phyloP scores from a whole-genome alignment of 768 basidiomycete species.

The Kwoniella mangroviensis region DNA sequence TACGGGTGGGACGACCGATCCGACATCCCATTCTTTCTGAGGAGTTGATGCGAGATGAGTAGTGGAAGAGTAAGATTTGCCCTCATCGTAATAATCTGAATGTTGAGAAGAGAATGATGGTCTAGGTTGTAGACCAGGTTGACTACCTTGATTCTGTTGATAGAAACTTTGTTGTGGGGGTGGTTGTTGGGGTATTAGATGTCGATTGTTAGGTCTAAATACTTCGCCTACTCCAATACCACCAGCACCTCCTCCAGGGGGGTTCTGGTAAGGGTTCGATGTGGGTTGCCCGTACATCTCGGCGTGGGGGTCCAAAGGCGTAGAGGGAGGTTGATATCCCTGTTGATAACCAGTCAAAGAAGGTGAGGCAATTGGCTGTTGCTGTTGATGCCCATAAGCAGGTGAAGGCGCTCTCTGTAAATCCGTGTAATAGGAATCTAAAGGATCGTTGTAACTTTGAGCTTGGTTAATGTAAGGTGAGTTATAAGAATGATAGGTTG shows the following conservation, averaged over 20 bases:
- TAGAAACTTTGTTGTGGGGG: constrained; percentile 10
- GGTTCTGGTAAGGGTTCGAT: constrained; percentile 7
- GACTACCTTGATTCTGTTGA: constrained; percentile 1
- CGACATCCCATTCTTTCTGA: constrained; percentile 48
- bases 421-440: constrained; percentile 18
- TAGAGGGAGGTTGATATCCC: constrained; percentile 10
- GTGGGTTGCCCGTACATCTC: constrained; percentile 24
- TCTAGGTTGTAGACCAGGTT: constrained; percentile 8
- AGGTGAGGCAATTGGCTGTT: constrained; percentile 1
- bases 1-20: constrained; percentile 34
- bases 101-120: constrained; percentile 36
- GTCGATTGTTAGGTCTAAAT: neutral
- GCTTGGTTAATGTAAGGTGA: constrained; percentile 1
- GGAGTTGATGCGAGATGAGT: constrained; percentile 37
- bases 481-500: constrained; percentile 2
- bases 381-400: neutral
- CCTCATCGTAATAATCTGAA: constrained; percentile 42
- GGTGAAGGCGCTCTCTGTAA: constrained; percentile 7
- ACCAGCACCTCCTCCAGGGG: constrained; percentile 1
- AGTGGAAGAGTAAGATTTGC: constrained; percentile 45
- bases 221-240: constrained; percentile 14
- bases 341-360: constrained; percentile 20
- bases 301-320: constrained; percentile 17
- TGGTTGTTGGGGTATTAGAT: constrained; percentile 12
- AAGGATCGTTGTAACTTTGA: constrained; percentile 8